Percentiles rank a stretch among this genome's conserved stretches.
phyloP scores from a whole-genome alignment of 768 basidiomycete genomes.

The Dacryopinax primogenitus region DNA sequence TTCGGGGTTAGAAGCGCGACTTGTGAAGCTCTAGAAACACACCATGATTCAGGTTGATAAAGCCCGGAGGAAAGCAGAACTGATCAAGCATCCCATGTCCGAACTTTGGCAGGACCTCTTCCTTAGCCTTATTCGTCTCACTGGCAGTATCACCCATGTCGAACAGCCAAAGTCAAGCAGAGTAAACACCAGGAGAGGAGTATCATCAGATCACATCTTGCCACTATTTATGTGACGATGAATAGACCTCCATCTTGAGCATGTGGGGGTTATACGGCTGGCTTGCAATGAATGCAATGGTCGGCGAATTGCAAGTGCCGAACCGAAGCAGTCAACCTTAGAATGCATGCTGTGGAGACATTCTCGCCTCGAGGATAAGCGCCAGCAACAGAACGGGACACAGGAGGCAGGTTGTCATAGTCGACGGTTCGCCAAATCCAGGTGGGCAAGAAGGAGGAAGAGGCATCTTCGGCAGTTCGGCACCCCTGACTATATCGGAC shows the following conservation, averaged over 20 bases:
- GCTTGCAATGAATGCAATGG: background rate
- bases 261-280: background rate
- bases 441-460: no score
- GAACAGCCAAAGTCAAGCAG: background rate
- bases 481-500: no score
- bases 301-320: background rate
- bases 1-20: background rate
- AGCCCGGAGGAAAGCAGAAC: constrained; percentile 25
- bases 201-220: background rate
- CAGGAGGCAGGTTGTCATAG: no score
- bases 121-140: background rate
- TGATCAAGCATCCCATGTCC: constrained; percentile 26
- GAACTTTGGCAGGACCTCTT: constrained; percentile 18
- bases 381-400: background rate
- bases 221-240: background rate
- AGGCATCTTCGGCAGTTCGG: no score
- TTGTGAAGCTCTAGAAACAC: background rate
- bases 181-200: background rate
- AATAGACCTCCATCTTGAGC: background rate
- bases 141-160: background rate
- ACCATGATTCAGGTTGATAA: constrained; percentile 31
- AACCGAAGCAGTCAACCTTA: background rate
- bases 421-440: no score
- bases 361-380: background rate
- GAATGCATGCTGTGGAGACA: background rate